phyloP scores from a whole-genome alignment of 495 filamentous ascomycete genomes.

The Aspergillus kassunensis region DNA sequence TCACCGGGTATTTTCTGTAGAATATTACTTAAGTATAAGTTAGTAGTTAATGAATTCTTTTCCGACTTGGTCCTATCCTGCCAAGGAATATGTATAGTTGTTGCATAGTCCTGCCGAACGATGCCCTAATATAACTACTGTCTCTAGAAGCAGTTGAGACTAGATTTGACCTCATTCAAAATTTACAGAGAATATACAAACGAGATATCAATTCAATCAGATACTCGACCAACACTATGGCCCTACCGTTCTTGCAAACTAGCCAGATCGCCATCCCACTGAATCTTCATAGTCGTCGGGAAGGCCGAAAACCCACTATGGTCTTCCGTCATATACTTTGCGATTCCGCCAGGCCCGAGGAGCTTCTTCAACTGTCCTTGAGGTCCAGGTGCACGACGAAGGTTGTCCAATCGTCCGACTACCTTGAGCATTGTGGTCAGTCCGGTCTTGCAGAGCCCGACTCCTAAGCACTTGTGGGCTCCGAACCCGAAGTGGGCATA shows the following conservation, averaged over 20 bases:
- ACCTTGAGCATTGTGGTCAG: slow-evolving; percentile 60
- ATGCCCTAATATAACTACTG: too few relatives aligned
- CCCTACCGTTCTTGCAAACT: slow-evolving; percentile 3
- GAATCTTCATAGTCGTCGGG: slow-evolving; percentile 58
- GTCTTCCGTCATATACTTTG: slow-evolving; percentile 67
- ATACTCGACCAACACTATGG: too few relatives aligned
- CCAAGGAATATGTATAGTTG: not conserved
- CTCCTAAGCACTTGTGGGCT: slow-evolving; percentile 56
- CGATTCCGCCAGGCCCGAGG: slow-evolving; percentile 48
- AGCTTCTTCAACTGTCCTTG: slow-evolving; percentile 70
- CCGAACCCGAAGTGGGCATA: slow-evolving; percentile 65
- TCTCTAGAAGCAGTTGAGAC: too few relatives aligned
- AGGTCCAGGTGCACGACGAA: slow-evolving; percentile 59
- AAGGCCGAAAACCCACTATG: slow-evolving; percentile 67
- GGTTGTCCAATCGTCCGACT: slow-evolving; percentile 47
- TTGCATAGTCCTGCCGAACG: too few relatives aligned
- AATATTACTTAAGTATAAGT: too few relatives aligned
- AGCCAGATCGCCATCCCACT: slow-evolving; percentile 45
- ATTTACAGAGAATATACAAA: not conserved
- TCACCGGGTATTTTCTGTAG: too few relatives aligned
- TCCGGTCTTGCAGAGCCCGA: slow-evolving; percentile 53
- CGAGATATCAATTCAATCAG: too few relatives aligned
- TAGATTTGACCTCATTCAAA: too few relatives aligned
- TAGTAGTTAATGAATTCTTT: too few relatives aligned
- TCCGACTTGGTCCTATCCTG: too few relatives aligned